Conservation (phyloP, 2,329 filamentous ascomycete species). For the Microcyclosporella mali region DNA sequence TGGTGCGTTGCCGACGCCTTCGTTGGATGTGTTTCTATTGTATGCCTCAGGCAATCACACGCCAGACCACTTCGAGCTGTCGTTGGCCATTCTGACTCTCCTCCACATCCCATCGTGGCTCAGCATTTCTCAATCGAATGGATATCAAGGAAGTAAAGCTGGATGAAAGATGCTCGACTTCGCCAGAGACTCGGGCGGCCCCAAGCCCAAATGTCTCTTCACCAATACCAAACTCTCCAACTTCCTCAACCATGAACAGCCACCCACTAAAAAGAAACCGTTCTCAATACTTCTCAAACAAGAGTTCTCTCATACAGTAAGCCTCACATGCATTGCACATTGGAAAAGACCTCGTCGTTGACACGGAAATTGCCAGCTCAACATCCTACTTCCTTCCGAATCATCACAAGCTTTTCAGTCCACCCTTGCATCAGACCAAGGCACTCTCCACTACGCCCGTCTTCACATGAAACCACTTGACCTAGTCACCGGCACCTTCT, state of each 20-base stretch:
- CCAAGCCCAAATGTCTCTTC: constrained; percentile 60
- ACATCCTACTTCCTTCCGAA: constrained; percentile 60
- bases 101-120: too few species aligned
- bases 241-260: constrained; percentile 64
- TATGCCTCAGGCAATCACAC: too few species aligned
- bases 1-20: too few species aligned
- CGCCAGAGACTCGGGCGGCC: constrained; percentile 8
- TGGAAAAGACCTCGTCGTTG: background rate
- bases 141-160: too few species aligned
- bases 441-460: constrained; percentile 52
- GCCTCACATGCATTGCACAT: background rate
- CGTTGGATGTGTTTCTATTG: too few species aligned
- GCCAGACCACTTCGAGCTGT: too few species aligned
- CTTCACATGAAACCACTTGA: constrained; percentile 68
- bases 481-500: constrained; percentile 68
- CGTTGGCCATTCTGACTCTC: too few species aligned
- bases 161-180: constrained; percentile 15
- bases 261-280: constrained; percentile 66
- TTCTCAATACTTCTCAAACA: constrained; percentile 63
- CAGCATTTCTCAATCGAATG: too few species aligned
- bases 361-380: constrained; percentile 42
- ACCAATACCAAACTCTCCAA: constrained; percentile 60
- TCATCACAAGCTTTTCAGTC: constrained; percentile 6
- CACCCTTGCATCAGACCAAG: constrained; percentile 4
- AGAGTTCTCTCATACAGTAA: constrained; percentile 60